Percentiles rank a stretch among this genome's conserved stretches.
These are phyloP conservation scores for Penicillium capsulatum DNA, from an alignment of 2,329 filamentous ascomycete genomes.

Conservation along the genomic window DNA sequence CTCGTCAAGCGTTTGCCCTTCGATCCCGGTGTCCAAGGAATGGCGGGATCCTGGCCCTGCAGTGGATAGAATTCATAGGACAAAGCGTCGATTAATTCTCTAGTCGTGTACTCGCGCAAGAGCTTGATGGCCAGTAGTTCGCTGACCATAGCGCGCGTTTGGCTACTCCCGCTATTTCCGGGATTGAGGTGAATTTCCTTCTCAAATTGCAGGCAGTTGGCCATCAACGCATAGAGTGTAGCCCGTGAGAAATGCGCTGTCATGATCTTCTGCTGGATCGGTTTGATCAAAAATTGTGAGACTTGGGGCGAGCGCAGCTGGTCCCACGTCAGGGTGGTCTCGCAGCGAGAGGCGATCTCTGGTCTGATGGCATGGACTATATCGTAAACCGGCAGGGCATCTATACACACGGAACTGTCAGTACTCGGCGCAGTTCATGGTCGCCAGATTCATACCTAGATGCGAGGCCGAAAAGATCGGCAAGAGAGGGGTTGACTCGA, in stretches of 20 bases:
- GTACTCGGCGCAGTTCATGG: neutral
- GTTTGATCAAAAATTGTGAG: constrained; percentile 91
- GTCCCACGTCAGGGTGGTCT: constrained; percentile 91
- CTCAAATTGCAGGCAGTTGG: constrained; percentile 87
- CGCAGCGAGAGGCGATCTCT: constrained; percentile 76
- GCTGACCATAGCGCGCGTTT: constrained; percentile 80
- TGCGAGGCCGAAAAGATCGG: constrained; percentile 78
- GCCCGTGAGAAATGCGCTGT: constrained; percentile 78
- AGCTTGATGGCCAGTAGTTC: constrained; percentile 87
- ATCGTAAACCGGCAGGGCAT: constrained; percentile 81
- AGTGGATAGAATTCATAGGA: constrained; percentile 94
- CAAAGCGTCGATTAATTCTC: constrained; percentile 87
- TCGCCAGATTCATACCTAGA: constrained; percentile 54
- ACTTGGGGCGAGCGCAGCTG: constrained; percentile 93
- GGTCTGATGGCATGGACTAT: constrained; percentile 86
- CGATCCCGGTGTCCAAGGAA: constrained; percentile 32
- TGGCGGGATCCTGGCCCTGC: constrained; percentile 63
- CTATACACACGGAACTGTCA: constrained; percentile 43
- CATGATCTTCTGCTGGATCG: constrained; percentile 85
- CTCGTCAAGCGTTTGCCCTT: constrained; percentile 50
- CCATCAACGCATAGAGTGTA: constrained; percentile 83
- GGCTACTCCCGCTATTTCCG: constrained; percentile 77
- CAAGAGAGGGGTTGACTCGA: constrained; percentile 54
- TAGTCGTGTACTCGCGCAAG: constrained; percentile 80
- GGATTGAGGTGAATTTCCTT: constrained; percentile 81